A percentile compares a stretch with the other conserved stretches of the same genome.
phyloP scores from a whole-genome alignment of 345 rosid species.

The Turnera subulata region DNA sequence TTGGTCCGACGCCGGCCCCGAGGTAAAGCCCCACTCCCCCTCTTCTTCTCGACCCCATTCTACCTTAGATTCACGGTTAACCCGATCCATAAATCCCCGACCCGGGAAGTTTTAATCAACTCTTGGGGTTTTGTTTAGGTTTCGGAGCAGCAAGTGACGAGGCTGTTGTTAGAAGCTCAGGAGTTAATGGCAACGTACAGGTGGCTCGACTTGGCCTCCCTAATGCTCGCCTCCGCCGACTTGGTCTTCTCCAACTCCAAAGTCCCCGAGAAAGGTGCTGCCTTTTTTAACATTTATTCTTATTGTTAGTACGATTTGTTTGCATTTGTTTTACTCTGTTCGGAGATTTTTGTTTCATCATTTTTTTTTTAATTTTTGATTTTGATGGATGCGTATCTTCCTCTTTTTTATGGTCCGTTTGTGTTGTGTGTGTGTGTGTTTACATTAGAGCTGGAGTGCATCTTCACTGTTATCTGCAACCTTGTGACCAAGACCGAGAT shows the following conservation, averaged over 20 bases:
- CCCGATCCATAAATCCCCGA: no score
- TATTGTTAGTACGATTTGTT: not conserved
- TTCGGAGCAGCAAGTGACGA: constrained; percentile 66
- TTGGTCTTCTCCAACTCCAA: constrained; percentile 59
- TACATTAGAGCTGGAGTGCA: constrained; percentile 83
- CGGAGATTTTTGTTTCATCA: not conserved
- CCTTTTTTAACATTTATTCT: not conserved
- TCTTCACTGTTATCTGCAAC: constrained; percentile 91
- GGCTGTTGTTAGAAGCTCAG: constrained; percentile 79
- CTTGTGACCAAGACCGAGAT: constrained; percentile 59
- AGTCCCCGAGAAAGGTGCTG: constrained; percentile 86
- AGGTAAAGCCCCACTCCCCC: no score
- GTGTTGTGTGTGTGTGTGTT: not conserved
- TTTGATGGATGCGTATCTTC: not conserved
- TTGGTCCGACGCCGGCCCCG: constrained; percentile 99
- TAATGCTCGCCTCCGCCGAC: constrained; percentile 90
- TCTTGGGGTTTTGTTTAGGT: constrained; percentile 28
- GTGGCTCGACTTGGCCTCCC: constrained; percentile 76
- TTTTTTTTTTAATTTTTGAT: not conserved
- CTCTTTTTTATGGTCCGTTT: not conserved
- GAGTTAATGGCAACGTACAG: constrained; percentile 54
- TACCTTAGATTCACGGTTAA: no score
- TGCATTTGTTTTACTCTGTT: not conserved
- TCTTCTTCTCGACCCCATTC: no score
- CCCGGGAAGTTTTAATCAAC: no score